Evolutionary conservation across 1,139 yeast species (phyloP).

Genomic region (Kurtzmaniella quercitrusa): DNA sequence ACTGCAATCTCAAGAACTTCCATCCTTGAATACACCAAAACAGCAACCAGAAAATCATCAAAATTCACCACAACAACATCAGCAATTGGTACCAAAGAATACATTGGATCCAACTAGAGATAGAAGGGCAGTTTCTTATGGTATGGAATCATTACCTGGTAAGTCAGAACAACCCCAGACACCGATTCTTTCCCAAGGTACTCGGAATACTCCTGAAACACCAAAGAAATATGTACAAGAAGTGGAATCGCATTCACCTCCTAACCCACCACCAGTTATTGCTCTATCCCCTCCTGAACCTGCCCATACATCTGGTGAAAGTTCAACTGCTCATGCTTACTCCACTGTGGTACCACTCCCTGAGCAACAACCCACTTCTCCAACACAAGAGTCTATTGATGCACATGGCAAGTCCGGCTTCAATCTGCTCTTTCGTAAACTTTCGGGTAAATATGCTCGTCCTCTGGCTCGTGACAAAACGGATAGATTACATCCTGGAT

Average conservation of each 20-base stretch:
- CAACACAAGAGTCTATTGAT: slow-evolving; percentile 28
- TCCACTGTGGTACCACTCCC: slow-evolving; percentile 18
- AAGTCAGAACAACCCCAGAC: slow-evolving; percentile 12
- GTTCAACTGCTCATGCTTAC: slow-evolving; percentile 14
- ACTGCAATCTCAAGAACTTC: neutral
- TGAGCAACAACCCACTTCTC: slow-evolving; percentile 34
- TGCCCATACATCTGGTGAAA: slow-evolving; percentile 53
- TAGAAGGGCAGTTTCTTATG: neutral
- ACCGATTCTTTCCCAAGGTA: slow-evolving; percentile 1
- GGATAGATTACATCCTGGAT: slow-evolving; percentile 6
- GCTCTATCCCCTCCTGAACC: slow-evolving; percentile 54
- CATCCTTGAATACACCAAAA: slow-evolving; percentile 2
- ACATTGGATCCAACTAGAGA: slow-evolving; percentile 3
- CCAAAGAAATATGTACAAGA: slow-evolving; percentile 5
- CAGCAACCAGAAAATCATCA: neutral
- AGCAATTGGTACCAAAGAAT: slow-evolving; percentile 1
- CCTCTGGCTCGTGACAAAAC: slow-evolving; percentile 10
- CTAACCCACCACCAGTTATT: slow-evolving; percentile 10
- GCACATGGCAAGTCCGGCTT: slow-evolving; percentile 24
- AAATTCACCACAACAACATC: neutral
- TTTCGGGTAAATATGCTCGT: slow-evolving; percentile 28
- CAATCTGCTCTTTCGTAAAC: slow-evolving; percentile 35
- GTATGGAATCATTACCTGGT: slow-evolving; percentile 1
- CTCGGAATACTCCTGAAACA: neutral
- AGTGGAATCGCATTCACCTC: slow-evolving; percentile 12